These are phyloP conservation scores for Pugionium cornutum DNA, from an alignment of 345 rosid species.

Conservation along the genomic window DNA sequence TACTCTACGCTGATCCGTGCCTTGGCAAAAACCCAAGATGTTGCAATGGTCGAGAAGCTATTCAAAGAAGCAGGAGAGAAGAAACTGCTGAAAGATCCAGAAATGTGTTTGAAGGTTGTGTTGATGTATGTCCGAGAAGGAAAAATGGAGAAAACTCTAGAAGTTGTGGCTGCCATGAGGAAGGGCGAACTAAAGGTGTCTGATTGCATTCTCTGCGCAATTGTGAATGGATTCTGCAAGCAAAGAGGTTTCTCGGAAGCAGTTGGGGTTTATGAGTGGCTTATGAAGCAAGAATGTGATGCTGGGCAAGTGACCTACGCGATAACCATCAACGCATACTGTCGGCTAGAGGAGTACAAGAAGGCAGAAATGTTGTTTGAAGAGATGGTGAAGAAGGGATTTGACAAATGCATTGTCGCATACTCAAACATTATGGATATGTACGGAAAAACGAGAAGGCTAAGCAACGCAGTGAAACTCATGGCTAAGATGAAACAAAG, in stretches of 20 bases:
- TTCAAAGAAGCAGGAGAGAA: slow-evolving; percentile 62
- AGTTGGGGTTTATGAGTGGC: slow-evolving; percentile 52
- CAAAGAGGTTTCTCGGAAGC: slow-evolving; percentile 63
- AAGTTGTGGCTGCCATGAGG: slow-evolving; percentile 60
- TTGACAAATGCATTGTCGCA: slow-evolving; percentile 75
- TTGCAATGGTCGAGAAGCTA: slow-evolving; percentile 51
- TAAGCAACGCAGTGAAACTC: slow-evolving; percentile 65
- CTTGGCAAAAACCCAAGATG: slow-evolving; percentile 48
- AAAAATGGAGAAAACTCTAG: slow-evolving; percentile 57
- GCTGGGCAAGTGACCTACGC: slow-evolving; percentile 95
- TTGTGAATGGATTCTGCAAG: slow-evolving; percentile 68
- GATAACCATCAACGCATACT: slow-evolving; percentile 65
- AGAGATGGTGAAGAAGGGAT: slow-evolving; percentile 74
- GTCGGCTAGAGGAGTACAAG: slow-evolving; percentile 51
- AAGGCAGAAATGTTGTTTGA: slow-evolving; percentile 62
- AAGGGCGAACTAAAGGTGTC: slow-evolving; percentile 50
- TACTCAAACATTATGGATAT: slow-evolving; percentile 74
- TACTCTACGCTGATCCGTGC: slow-evolving; percentile 60
- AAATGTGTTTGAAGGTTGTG: slow-evolving; percentile 67
- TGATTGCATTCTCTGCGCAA: slow-evolving; percentile 74
- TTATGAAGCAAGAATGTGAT: slow-evolving; percentile 50
- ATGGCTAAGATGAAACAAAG: slow-evolving; percentile 76
- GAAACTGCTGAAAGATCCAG: slow-evolving; percentile 62
- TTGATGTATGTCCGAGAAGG: slow-evolving; percentile 70
- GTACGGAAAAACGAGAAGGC: slow-evolving; percentile 72